Conservation (phyloP, 352 stramenopile genomes). For the Phytophthora meadii region DNA sequence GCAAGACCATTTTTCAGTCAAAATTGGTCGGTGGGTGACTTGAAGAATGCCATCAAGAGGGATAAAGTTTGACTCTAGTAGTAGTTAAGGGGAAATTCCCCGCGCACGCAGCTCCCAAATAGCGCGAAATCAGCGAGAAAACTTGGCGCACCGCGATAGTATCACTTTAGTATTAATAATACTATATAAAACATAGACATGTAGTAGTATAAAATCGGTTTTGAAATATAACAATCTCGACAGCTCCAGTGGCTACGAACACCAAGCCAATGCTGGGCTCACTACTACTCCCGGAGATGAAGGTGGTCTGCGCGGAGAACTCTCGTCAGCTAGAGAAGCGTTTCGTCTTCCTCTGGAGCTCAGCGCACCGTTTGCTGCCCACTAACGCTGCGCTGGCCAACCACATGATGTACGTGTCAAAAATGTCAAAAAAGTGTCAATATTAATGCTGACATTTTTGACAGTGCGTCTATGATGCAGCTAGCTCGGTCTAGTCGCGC, state of each 20-base stretch:
- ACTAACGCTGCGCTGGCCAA: slow-evolving; percentile 52
- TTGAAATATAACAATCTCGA: no score
- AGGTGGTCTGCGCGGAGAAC: slow-evolving; percentile 39
- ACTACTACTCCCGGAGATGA: slow-evolving; percentile 52
- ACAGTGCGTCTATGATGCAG: slow-evolving; percentile 64
- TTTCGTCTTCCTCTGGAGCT: slow-evolving; percentile 71
- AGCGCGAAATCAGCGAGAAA: no score
- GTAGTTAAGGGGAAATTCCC: no score
- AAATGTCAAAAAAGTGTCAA: background rate
- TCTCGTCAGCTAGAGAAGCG: slow-evolving; percentile 71
- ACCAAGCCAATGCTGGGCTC: slow-evolving; percentile 2
- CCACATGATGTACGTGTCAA: slow-evolving; percentile 50
- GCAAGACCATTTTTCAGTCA: no score
- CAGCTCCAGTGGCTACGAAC: background rate
- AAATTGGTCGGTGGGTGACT: no score
- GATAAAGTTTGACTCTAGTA: no score
- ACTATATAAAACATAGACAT: no score
- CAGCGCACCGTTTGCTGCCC: slow-evolving; percentile 56
- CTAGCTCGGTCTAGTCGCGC: slow-evolving; percentile 42
- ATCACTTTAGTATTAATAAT: no score
- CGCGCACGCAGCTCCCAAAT: no score
- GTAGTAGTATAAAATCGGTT: no score
- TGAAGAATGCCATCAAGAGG: no score
- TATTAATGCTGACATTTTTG: slow-evolving; percentile 7
- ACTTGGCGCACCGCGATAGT: no score